Conservation (phyloP, 305 asterid genomes). For the Solanum hybrid region DNA sequence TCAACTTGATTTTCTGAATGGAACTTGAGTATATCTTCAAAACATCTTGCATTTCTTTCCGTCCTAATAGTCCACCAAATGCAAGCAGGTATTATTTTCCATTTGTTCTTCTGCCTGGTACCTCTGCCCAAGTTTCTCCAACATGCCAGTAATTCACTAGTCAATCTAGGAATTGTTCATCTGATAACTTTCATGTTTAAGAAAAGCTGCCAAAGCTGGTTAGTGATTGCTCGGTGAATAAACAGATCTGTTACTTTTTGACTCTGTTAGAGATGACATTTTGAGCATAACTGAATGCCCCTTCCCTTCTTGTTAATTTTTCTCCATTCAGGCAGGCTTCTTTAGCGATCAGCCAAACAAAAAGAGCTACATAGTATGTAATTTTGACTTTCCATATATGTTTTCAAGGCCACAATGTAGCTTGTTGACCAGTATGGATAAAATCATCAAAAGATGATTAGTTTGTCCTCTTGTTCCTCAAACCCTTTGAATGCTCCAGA, state of each 20-base stretch:
- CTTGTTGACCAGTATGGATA: not conserved
- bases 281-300: not conserved
- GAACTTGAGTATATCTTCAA: not conserved
- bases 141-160: not conserved
- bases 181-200: not conserved
- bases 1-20: not conserved
- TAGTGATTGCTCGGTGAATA: not conserved
- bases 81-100: not conserved
- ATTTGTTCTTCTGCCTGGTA: not conserved
- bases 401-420: not conserved
- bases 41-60: not conserved
- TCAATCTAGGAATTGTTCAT: not conserved
- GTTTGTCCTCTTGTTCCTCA: not conserved
- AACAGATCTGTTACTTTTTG: not conserved
- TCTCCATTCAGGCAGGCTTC: not conserved
- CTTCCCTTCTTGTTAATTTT: not conserved
- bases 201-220: not conserved
- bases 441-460: not conserved
- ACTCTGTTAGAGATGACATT: not conserved
- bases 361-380: not conserved
- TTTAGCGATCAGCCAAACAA: not conserved
- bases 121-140: not conserved
- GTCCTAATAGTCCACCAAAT: not conserved
- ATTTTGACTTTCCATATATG: not conserved
- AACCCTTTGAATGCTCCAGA: not conserved